Conservation (phyloP, 2,329 filamentous ascomycete species). For the Xylariales sp. region DNA sequence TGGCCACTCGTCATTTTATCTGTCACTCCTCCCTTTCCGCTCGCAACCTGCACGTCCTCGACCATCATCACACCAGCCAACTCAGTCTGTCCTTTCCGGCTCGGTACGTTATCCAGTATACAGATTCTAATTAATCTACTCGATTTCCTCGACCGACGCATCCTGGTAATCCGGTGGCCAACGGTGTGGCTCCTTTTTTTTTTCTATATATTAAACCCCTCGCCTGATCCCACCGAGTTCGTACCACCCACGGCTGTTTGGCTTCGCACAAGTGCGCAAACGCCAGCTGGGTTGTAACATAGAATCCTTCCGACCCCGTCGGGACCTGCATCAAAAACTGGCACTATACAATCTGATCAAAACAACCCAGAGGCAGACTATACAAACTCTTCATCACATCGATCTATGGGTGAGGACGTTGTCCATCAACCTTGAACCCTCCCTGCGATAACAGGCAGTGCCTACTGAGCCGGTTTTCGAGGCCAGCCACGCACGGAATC, state of each 20-base stretch:
- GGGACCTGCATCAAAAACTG: slow-evolving; percentile 5
- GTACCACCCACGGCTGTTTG: slow-evolving; percentile 1
- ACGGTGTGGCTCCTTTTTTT: not conserved
- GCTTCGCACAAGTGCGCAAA: slow-evolving; percentile 4
- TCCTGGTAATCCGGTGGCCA: slow-evolving; percentile 1
- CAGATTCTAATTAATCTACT: too few species aligned
- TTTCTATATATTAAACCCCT: not conserved
- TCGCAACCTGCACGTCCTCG: slow-evolving; percentile 7
- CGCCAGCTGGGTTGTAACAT: slow-evolving; percentile 6
- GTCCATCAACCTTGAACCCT: too few species aligned
- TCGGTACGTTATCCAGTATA: too few species aligned
- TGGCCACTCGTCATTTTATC: slow-evolving; percentile 22
- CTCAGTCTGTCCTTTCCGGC: slow-evolving; percentile 10
- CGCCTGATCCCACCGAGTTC: not conserved
- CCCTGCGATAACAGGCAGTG: too few species aligned
- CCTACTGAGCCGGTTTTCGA: too few species aligned
- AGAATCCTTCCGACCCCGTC: slow-evolving; percentile 4
- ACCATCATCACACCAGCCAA: slow-evolving; percentile 6
- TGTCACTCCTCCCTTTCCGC: slow-evolving; percentile 18
- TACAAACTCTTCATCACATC: too few species aligned
- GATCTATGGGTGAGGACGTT: too few species aligned
- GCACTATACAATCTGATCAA: too few species aligned
- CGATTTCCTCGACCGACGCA: slow-evolving; percentile 1
- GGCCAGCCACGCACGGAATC: too few species aligned
- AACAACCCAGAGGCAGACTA: too few species aligned